Evolutionary conservation across 768 basidiomycete species (phyloP), one percentile per base, ranked within the genome.

Genomic region (Hericium alpestre): DNA sequence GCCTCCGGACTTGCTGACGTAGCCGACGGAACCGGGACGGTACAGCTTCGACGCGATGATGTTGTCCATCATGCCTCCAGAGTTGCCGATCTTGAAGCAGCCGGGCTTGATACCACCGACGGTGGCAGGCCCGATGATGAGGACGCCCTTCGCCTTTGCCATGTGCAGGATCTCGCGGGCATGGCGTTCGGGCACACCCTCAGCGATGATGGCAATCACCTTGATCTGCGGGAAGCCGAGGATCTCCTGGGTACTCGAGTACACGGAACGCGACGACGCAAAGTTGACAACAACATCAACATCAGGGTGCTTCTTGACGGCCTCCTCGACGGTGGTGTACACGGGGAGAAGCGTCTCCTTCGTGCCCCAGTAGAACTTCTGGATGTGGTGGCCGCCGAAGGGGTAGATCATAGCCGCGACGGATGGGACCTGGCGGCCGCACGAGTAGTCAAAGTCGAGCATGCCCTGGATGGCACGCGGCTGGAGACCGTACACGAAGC

Each of bases 331-430:
- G 56, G 83, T 83, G 18, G 94, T 95, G 78, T 96, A 99, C 46
- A 99, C 95, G 53, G 96, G 96, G 40, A 99, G 84, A 51, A 99
- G 86, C 3, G 95, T 95, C 79, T 98, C 96, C 77, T 91, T 93
- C 41, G 96, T 98, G 56, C 96, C 96, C 96, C 96, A 98, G 81
- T 99, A 98, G 83, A 99, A 97, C 78, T 99, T 99, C 76, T 99
- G 96, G 73, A 97, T 96, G 76, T 98, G 96, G 76, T 98, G 95
- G 18, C 95, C 95, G 68, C 95, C 96, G 73, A 99, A 99, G 69
- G 95, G 96, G 73, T 99, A 99, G 70, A 99, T 96, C 95, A 98
- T 99, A 40, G 96, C 96, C 27, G 96, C 94, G 62, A 98, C 96
- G 49, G 86, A 89, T 39, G 96, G 93, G 18, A 87, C 80, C 49